Conservation (phyloP, 495 filamentous ascomycete genomes). For the Achaetomiella virescens region DNA sequence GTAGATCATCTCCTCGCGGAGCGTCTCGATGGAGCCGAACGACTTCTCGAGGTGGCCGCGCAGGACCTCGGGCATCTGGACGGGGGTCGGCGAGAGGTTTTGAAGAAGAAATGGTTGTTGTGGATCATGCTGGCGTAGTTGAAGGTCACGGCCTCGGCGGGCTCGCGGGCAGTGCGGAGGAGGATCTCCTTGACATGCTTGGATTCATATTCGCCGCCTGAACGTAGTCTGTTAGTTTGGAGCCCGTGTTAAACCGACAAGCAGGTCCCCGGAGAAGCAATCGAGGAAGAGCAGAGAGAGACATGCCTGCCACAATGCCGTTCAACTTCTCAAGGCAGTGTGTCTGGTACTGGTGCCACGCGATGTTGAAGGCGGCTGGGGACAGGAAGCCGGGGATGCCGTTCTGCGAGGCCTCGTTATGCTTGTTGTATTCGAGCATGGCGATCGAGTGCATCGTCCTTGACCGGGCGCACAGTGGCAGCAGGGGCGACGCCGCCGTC, state of each 20-base stretch:
- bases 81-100: slow-evolving; percentile 39
- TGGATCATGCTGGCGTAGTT: slow-evolving; percentile 93
- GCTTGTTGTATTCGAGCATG: slow-evolving; percentile 47
- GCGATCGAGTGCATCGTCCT: slow-evolving; percentile 51
- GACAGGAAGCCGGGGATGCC: slow-evolving; percentile 66
- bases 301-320: slow-evolving; percentile 62
- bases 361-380: slow-evolving; percentile 57
- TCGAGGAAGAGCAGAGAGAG: neutral
- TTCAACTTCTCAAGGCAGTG: slow-evolving; percentile 71
- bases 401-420: slow-evolving; percentile 30
- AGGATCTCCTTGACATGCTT: slow-evolving; percentile 58
- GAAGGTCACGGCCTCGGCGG: slow-evolving; percentile 70
- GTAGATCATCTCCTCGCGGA: slow-evolving; percentile 69
- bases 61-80: slow-evolving; percentile 30
- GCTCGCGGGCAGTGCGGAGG: slow-evolving; percentile 70
- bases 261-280: neutral
- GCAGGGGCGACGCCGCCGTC: slow-evolving; percentile 18
- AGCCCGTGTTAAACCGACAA: neutral
- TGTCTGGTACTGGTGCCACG: slow-evolving; percentile 79
- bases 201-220: slow-evolving; percentile 55
- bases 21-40: slow-evolving; percentile 76
- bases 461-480: slow-evolving; percentile 13
- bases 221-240: neutral
- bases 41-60: slow-evolving; percentile 45
- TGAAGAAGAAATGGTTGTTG: slow-evolving; percentile 97